Evolutionary conservation across 108 stramenopile species (phyloP).

Genomic region (Nannochloropsis granulata): DNA sequence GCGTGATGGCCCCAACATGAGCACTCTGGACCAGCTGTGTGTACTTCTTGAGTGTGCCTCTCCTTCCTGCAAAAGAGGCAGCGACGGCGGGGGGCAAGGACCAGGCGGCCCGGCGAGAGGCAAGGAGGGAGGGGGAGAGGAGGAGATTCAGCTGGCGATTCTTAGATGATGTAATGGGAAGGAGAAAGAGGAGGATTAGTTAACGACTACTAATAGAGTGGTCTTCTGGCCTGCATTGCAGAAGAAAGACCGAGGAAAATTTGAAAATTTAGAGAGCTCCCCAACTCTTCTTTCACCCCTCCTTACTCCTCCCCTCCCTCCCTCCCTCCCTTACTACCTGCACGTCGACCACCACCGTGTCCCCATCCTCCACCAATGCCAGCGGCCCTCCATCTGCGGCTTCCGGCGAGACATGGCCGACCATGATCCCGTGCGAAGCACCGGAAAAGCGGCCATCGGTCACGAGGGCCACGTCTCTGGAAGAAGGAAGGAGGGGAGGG

Average conservation of each 20-base stretch:
- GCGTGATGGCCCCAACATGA: neutral
- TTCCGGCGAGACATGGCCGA: slow-evolving; percentile 8
- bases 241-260: too few species aligned
- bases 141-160: neutral
- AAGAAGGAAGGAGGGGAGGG: neutral
- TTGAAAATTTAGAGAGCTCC: too few species aligned
- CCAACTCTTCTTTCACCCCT: too few species aligned
- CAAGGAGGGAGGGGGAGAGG: neutral
- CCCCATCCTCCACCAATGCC: slow-evolving; percentile 11
- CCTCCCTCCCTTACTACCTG: neutral
- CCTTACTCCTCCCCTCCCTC: too few species aligned
- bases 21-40: neutral
- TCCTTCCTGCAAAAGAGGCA: neutral
- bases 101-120: neutral
- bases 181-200: too few species aligned
- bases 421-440: slow-evolving; percentile 11
- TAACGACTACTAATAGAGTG: too few species aligned
- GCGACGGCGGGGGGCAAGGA: neutral
- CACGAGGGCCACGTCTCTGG: neutral
- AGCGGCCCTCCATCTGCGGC: slow-evolving; percentile 1
- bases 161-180: neutral
- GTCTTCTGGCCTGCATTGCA: too few species aligned
- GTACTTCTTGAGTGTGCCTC: neutral
- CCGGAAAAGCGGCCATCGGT: slow-evolving; percentile 5
- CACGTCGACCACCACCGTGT: slow-evolving; percentile 10